Base-by-base conservation (phyloP, 305 asterid species). In the Rubia tinctorum region DNA sequence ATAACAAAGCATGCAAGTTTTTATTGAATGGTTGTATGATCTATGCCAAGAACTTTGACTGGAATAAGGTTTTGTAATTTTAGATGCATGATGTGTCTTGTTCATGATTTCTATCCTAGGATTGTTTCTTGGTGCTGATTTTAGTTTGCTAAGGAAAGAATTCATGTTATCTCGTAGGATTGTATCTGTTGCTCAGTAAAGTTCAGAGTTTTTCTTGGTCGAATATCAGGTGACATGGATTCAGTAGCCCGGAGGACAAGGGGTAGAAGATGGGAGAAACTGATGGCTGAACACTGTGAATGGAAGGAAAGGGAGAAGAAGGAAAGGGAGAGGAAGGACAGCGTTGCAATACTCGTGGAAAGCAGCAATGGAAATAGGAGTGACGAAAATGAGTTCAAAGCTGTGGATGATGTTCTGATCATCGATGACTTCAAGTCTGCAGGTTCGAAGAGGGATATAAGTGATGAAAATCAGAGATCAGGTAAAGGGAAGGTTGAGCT, bases 191-290 rank as follows among this genome's bases (percentile, higher is more conserved):
- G 23, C 45, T 5, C 18, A 43, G 47, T 43, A 51, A 51, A 51
- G 22, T 20, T 64, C 9, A 30, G 12, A n/a, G 44, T 69, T 37
- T 53, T 2, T 53, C 20, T 45, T 53, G 18, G 47, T 47, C 25
- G 42, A 11, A 53, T 42, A 10, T 23, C 27, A 53, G 76, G 63
- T 56, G 23, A 66, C 40, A 76, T 76, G 76, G 69, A 71, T 25
- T 12, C 9, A 34, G 64, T 76, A 71, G 73, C 76, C 11, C 69
- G 39, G 42, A 23, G 76, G 73, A 77, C 80, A 22, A 65, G 75
- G 67, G 23, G 44, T 69, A 34, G 30, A 69, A 47, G 1, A 45
- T 11, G 7, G 27, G 59, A 45, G 23, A 22, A 44, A 14, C 18
- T 23, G 22, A 1, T 6, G 59, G 42, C 58, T 44, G 71, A 44